Evolutionary conservation across 306 rosid genomes (phyloP).

Genomic region (Fragaria nilgerrensis): DNA sequence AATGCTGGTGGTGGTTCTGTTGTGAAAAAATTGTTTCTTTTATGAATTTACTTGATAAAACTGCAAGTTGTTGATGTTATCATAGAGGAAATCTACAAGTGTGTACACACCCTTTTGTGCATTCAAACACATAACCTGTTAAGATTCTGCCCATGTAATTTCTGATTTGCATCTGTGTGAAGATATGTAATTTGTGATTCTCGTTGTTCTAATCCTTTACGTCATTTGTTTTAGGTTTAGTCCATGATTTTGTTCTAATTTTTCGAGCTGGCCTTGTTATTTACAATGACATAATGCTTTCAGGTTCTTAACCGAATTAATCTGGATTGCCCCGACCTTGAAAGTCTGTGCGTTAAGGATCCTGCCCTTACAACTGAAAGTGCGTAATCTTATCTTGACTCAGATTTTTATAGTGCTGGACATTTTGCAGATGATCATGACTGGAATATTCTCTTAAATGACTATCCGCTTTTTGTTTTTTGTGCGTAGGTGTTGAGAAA

Average conservation of each 20-base stretch:
- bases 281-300: slow-evolving; percentile 33
- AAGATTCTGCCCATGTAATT: neutral
- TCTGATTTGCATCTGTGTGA: neutral
- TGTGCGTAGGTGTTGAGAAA: slow-evolving; percentile 69
- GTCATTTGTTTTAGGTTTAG: neutral
- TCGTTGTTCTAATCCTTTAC: neutral
- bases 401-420: slow-evolving; percentile 4
- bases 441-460: slow-evolving; percentile 17
- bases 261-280: slow-evolving; percentile 10
- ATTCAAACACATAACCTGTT: neutral
- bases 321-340: slow-evolving; percentile 82
- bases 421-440: slow-evolving; percentile 7
- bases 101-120: neutral
- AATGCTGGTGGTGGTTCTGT: neutral
- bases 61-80: neutral
- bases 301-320: slow-evolving; percentile 75
- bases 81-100: neutral
- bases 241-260: neutral
- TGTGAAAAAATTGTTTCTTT: too few relatives aligned
- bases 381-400: slow-evolving; percentile 25
- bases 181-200: neutral
- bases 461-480: neutral
- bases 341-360: slow-evolving; percentile 70
- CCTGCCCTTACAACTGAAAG: slow-evolving; percentile 76
- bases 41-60: neutral